Percentiles rank a stretch among this genome's conserved stretches.
Conservation (phyloP, 192 early-diverging fungal genomes). For the Thamnidium elegans region DNA sequence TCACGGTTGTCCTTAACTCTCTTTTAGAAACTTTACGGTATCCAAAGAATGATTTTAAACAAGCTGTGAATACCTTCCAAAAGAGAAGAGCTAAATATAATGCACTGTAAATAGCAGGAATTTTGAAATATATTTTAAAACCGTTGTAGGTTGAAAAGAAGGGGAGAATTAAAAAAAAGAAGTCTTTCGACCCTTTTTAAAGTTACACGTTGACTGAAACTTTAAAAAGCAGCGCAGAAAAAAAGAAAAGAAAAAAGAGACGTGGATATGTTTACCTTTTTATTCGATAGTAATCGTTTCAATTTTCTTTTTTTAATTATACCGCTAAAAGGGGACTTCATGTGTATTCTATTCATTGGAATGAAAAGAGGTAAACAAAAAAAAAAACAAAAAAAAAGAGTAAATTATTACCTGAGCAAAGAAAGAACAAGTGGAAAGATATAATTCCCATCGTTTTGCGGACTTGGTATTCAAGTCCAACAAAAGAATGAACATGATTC, state of each 20-base stretch:
- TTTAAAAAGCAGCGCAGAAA: not conserved
- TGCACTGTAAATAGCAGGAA: not conserved
- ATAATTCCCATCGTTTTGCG: no score
- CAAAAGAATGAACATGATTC: no score
- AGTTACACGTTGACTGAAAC: not conserved
- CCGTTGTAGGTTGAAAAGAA: not conserved
- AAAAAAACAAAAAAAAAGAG: not conserved
- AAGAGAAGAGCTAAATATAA: conserved; percentile 15
- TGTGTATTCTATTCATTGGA: no score
- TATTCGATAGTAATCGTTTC: no score
- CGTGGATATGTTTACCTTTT: no score
- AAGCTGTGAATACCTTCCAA: conserved; percentile 20
- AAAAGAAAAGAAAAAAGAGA: not conserved
- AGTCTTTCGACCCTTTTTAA: not conserved
- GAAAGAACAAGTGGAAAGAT: no score
- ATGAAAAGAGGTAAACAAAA: not conserved
- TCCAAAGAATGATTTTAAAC: conserved; percentile 20
- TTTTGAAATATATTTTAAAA: not conserved
- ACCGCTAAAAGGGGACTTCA: no score
- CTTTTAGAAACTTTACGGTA: conserved; percentile 17
- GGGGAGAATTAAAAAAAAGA: not conserved
- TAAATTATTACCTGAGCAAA: no score
- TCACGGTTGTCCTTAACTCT: conserved; percentile 21
- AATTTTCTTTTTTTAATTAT: no score
- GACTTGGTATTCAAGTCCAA: no score